phyloP scores from a whole-genome alignment of 805 yeast species.

The Yarrowia sp. region DNA sequence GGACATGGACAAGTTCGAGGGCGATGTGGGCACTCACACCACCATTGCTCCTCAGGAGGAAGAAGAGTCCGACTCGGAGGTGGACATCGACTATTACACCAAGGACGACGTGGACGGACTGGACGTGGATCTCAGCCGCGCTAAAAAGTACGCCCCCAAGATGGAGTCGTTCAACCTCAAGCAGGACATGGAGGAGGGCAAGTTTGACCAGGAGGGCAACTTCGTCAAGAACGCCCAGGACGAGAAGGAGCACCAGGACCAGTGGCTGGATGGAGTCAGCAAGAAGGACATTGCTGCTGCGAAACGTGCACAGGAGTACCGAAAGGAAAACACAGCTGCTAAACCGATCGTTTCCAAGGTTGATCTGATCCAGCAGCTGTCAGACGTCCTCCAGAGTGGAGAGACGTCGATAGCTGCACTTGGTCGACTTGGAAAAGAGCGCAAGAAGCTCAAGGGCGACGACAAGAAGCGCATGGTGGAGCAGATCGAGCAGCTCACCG shows the following conservation, averaged over 20 bases:
- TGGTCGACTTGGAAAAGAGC: constrained; percentile 39
- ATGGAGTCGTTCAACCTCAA: constrained; percentile 63
- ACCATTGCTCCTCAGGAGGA: constrained; percentile 29
- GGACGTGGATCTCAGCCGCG: constrained; percentile 30
- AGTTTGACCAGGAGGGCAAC: constrained; percentile 60
- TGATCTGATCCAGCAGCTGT: constrained; percentile 35
- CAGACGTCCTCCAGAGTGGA: constrained; percentile 45
- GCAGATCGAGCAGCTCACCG: constrained; percentile 45
- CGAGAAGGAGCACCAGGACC: constrained; percentile 42
- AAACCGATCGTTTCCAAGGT: constrained; percentile 27
- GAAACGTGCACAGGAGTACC: constrained; percentile 38
- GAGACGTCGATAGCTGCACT: constrained; percentile 61
- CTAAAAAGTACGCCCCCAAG: constrained; percentile 39
- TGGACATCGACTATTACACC: constrained; percentile 34
- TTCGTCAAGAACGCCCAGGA: constrained; percentile 47
- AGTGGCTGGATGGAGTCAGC: constrained; percentile 42
- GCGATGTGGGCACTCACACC: constrained; percentile 24
- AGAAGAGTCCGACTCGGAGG: constrained; percentile 35
- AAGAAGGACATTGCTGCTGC: constrained; percentile 43
- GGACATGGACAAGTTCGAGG: constrained; percentile 44
- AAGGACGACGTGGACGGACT: constrained; percentile 31
- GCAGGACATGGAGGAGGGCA: constrained; percentile 58
- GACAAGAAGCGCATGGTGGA: neutral
- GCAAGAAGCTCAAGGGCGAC: constrained; percentile 24
- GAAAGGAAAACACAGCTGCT: constrained; percentile 30